Base-by-base conservation (phyloP, 331 rosid species). In the Rosa hybrid region DNA sequence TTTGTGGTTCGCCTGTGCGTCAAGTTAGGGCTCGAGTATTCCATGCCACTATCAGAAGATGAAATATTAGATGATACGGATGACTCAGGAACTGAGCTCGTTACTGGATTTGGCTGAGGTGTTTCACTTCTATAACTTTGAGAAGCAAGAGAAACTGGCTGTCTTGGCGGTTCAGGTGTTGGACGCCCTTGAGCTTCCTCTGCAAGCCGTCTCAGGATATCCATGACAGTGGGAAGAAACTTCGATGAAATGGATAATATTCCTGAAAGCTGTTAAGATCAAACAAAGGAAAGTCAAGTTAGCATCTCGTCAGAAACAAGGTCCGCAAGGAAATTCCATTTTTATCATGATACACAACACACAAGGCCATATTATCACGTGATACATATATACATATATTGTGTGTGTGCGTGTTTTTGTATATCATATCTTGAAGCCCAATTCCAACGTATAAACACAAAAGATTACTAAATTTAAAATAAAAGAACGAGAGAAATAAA, bases 151-250 rank as follows among this genome's bases (percentile, higher is more conserved):
- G 86, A 78, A 63, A 72, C 80, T 30, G 90, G 82, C 8, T 83
- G 68, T 74, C 81, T 48, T 57, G 84, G 57, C 71, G 81, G 82
- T 79, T 84, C 78, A 12, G 90, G 77, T 30, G 81, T 64, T 74
- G 87, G 70, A 78, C 78, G 51, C 14, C 92, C 97, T 76, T 89
- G 94, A 77, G 89, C 97, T 89, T 88, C 90, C 88, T 94, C 97
- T 4, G 97, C 91, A 13, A 94, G 92, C 71, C 90, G 90, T 81
- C 81, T 87, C 69, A 94, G 83, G 78, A 94, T 90, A 90, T 92
- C 90, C 94, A 92, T 87, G 16, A 92, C 54, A 9, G 97, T 87
- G 67, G 98, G 97, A 71, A 94, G 89, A 81, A 92, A 86, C 88
- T 76, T 91, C 0, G 97, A 68, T 53, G 92, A 92, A 77, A 94